Percentiles rank a stretch among this genome's conserved stretches.
Evolutionary conservation across 1,284 basidiomycete genomes (phyloP).

Genomic region (Cutaneotrichosporon curvatum): DNA sequence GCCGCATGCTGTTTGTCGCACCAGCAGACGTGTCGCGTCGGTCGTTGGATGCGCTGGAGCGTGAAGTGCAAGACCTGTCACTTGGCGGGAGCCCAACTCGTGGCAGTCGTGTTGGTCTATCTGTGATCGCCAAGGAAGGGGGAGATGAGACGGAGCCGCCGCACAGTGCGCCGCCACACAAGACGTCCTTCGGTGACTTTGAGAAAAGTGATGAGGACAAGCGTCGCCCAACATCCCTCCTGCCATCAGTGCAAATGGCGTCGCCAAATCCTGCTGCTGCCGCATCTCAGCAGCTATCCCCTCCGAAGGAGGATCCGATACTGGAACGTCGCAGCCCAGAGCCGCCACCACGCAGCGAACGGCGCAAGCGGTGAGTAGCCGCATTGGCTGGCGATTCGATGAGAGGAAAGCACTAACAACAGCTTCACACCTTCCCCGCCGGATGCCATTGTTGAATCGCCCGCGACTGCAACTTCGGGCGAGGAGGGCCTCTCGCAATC

Average conservation of each 20-base stretch:
- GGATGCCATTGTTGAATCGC: background rate
- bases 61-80: conserved; percentile 6
- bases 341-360: conserved; percentile 37
- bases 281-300: background rate
- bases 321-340: conserved; percentile 20
- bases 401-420: too few relatives aligned
- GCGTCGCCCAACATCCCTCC: conserved; percentile 5
- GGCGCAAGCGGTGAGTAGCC: conserved; percentile 32
- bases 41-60: conserved; percentile 20
- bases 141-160: background rate
- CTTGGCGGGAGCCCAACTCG: conserved; percentile 1
- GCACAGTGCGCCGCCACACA: conserved; percentile 12
- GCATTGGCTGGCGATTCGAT: too few relatives aligned
- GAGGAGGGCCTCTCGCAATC: background rate
- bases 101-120: conserved; percentile 2
- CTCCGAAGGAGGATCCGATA: background rate
- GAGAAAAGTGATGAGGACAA: too few relatives aligned
- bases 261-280: background rate
- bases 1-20: conserved; percentile 14
- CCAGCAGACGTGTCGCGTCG: conserved; percentile 13
- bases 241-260: background rate
- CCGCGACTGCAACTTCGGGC: background rate
- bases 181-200: conserved; percentile 11
- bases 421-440: background rate
- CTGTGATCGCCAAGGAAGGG: background rate